These are phyloP conservation scores for Cutaneotrichosporon curvatum DNA, from an alignment of 1,284 basidiomycete species.

Conservation along the genomic window DNA sequence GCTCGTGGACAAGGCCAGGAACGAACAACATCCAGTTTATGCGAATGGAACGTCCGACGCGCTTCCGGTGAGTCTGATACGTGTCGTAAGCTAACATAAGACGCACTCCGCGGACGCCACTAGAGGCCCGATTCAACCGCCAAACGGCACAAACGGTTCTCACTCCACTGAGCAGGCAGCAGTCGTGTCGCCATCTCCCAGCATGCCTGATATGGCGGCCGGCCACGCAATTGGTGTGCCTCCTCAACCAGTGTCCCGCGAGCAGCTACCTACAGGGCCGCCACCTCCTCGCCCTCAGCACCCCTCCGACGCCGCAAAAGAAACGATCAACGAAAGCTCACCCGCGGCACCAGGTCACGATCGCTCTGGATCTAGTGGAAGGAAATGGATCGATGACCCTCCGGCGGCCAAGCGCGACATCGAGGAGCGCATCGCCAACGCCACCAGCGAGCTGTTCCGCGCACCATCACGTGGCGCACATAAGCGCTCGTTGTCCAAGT, in stretches of 20 bases:
- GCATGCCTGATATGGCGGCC: too few relatives aligned
- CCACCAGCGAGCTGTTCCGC: conserved; percentile 38
- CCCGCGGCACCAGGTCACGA: background rate
- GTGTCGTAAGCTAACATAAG: too few relatives aligned
- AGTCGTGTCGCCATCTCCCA: too few relatives aligned
- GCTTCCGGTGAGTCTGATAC: too few relatives aligned
- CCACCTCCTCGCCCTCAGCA: conserved; percentile 12
- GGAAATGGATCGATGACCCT: conserved; percentile 22
- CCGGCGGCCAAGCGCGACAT: conserved; percentile 37
- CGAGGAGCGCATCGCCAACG: conserved; percentile 39
- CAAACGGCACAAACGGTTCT: too few relatives aligned
- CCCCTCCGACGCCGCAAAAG: background rate
- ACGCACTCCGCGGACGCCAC: too few relatives aligned
- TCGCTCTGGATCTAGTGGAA: conserved; percentile 2
- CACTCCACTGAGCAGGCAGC: too few relatives aligned
- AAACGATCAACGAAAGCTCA: background rate
- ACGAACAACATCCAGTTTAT: conserved; percentile 21
- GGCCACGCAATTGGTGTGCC: background rate
- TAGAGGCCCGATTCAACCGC: too few relatives aligned
- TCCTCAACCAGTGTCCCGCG: conserved; percentile 1
- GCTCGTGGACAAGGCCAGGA: conserved; percentile 34
- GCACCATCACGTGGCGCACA: conserved; percentile 24
- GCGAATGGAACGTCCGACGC: too few relatives aligned
- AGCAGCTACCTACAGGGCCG: conserved; percentile 12
- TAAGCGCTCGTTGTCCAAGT: conserved; percentile 15